Evolutionary conservation across 2,329 filamentous ascomycete genomes (phyloP).

Genomic region (Trichoderma harzianum): DNA sequence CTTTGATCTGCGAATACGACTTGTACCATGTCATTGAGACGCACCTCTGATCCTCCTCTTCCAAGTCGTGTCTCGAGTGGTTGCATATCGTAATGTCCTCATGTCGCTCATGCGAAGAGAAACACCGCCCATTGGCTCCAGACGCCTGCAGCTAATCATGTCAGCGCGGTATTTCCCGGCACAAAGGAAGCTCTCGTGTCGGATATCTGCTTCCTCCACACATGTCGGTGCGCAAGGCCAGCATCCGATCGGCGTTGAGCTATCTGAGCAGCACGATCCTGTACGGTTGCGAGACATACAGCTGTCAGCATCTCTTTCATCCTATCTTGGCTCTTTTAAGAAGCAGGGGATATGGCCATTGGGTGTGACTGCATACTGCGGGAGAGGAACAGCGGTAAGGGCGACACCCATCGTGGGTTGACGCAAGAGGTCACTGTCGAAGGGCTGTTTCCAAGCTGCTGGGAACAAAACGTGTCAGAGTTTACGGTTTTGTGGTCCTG

Average conservation of each 20-base stretch:
- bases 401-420: background rate
- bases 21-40: conserved; percentile 6
- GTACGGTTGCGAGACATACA: conserved; percentile 22
- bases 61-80: conserved; percentile 19
- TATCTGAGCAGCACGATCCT: conserved; percentile 18
- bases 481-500: background rate
- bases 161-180: conserved; percentile 15
- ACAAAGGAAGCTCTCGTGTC: background rate
- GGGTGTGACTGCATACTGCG: conserved; percentile 4
- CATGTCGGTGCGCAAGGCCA: background rate
- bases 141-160: conserved; percentile 9
- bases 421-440: background rate
- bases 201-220: conserved; percentile 17
- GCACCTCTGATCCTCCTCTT: background rate
- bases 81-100: conserved; percentile 14
- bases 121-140: background rate
- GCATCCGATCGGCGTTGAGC: conserved; percentile 11
- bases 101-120: background rate
- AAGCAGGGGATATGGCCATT: background rate
- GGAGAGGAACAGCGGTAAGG: background rate
- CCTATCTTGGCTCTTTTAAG: background rate
- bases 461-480: background rate
- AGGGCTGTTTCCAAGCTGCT: background rate
- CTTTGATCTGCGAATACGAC: background rate
- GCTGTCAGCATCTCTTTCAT: conserved; percentile 19